Conservation (phyloP, 768 basidiomycete species). For the Cubamyces sp. region DNA sequence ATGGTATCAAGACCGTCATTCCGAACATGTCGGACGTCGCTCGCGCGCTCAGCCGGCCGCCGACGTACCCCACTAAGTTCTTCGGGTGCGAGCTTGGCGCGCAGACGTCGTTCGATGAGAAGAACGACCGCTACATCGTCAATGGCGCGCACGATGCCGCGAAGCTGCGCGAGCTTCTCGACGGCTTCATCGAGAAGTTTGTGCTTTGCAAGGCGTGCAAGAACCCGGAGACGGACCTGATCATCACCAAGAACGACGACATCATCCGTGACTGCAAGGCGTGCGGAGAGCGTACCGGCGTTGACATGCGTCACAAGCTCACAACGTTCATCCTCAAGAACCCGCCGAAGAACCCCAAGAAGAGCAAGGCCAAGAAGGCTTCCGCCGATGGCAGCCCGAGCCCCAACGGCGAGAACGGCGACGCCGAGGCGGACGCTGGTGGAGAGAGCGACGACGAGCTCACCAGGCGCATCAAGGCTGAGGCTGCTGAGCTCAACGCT, state of each 20-base stretch:
- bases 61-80: constrained; percentile 97
- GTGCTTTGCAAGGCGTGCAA: constrained; percentile 97
- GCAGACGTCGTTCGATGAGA: constrained; percentile 95
- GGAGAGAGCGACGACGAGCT: constrained; percentile 87
- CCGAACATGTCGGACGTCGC: constrained; percentile 99
- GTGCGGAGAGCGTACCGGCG: constrained; percentile 87
- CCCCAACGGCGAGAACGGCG: constrained; percentile 45
- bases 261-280: constrained; percentile 98
- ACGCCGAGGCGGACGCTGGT: constrained; percentile 47
- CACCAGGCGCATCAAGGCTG: constrained; percentile 89
- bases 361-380: constrained; percentile 59
- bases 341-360: constrained; percentile 88
- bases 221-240: constrained; percentile 97
- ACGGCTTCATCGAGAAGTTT: constrained; percentile 97
- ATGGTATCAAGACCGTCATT: constrained; percentile 98
- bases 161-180: constrained; percentile 93
- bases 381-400: constrained; percentile 46
- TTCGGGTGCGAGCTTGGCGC: constrained; percentile 99
- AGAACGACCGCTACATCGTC: constrained; percentile 97
- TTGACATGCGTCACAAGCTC: constrained; percentile 98
- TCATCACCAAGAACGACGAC: constrained; percentile 87
- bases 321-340: constrained; percentile 97
- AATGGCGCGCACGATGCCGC: constrained; percentile 94
- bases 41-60: constrained; percentile 91
- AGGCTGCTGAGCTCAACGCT: constrained; percentile 75